Conservation (phyloP, 2,329 filamentous ascomycete species). For the Sclerotinia nivalis region DNA sequence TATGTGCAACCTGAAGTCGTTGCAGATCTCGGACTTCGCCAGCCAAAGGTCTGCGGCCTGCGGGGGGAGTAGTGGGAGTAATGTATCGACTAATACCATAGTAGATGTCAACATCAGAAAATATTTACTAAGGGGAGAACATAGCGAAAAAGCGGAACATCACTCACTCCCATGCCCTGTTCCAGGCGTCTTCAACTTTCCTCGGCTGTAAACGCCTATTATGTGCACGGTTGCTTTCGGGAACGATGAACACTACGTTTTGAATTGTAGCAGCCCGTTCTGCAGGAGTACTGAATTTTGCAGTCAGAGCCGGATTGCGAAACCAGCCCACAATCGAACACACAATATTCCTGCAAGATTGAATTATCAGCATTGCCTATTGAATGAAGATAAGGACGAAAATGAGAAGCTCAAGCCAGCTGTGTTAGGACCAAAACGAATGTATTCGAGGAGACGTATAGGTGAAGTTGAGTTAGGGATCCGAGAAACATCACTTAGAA, state of each 20-base stretch:
- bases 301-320: neutral
- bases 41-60: neutral
- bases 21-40: no score
- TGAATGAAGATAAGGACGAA: no score
- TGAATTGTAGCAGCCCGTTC: neutral
- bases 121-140: no score
- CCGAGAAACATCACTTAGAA: neutral
- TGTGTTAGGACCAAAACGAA: no score
- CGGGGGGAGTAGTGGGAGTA: neutral
- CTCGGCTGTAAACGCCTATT: neutral
- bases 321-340: neutral
- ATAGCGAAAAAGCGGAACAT: no score
- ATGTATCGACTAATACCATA: neutral
- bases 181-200: neutral
- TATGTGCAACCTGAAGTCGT: neutral
- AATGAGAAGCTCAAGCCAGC: neutral
- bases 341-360: neutral
- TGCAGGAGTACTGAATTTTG: neutral
- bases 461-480: no score
- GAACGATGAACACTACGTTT: neutral
- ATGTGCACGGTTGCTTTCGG: no score
- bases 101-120: neutral
- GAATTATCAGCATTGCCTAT: neutral
- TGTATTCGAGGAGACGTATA: neutral
- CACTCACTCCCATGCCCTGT: conserved; percentile 2